Base-by-base conservation (phyloP, 208 protist species). In the Wallacemonas collosoma region DNA sequence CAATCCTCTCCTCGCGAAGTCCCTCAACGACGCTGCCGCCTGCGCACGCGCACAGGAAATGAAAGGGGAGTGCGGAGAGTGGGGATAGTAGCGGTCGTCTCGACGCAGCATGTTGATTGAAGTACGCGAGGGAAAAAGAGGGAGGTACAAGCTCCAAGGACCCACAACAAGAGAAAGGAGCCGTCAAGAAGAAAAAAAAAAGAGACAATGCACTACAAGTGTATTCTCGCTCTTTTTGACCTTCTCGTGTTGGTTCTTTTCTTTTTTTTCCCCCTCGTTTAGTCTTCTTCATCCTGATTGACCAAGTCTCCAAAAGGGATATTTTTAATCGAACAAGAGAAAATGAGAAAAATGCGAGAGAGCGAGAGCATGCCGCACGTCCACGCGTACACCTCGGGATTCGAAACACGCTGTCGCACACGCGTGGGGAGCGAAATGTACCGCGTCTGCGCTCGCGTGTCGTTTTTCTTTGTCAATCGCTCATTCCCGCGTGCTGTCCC, bases 231-330 rank as follows among this genome's bases (percentile, higher is more conserved):
- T 62, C 35, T 62, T 38, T 62, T 62, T 36, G 38, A 3, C 15
- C 14, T 62, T 8, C 43, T 12, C 56, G 56, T 62, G 7, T 68
- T 14, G 17, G 4, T 68, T 17, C 36, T 11, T 68, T 26, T 58
- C 17, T 58, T 12, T 3, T 71, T 15, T 51, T 15, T 50, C 62
- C 67, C 65, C 6, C 39, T 66, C 40, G 57, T 64, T 65, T 57
- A 55, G 40, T 47, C 8, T 68, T 38, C 35, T 63, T 38, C 57
- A 14, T 63, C 39, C 43, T 44, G 36, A 65, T 65, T 65, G 60
- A 65, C 60, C 50, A 41, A 48, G 60, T 12, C 43, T 50, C 60
- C 60, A 65, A 65, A 65, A 65, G 60, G 50, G 60, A 12, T 26
- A 51, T 39, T 39, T 39, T 50, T 26, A 44, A 36, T 44, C 17